Evolutionary conservation across 305 asterid genomes (phyloP), one percentile per base, ranked within the genome.

Genomic region (Fraxinus sp.): DNA sequence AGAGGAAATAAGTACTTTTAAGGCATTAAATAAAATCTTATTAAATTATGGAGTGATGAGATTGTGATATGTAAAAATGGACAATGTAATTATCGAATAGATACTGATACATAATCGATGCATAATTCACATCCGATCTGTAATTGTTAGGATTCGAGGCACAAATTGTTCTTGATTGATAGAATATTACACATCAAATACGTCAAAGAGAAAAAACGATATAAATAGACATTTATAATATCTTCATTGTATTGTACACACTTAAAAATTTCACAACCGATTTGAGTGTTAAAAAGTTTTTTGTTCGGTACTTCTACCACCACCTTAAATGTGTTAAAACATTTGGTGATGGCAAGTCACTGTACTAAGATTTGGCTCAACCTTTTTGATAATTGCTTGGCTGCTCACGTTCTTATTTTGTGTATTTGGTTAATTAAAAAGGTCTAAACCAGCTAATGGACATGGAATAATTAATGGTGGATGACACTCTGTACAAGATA

Each of bases 401-500:
- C 87, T 89, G 93, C 85, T 88, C 87, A 85, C 77, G 80, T 84
- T 64, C 64, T 76, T 14, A 77, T 68, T 46, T 46, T 13, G 68
- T 80, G 71, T 87, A 89, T 89, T 90, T 84, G 92, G 88, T 88
- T 80, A 64, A 84, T 55, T 66, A 30, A 64, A 86, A 22, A 72
- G 86, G 83, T 49, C 82, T 83, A 73, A 79, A 90, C 81, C 89
- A 88, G 88, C 89, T 86, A 86, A 85, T 78, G 59, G 46, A 4
- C 57, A 78, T 37, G 10, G 30, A 28, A 28, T 22, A 78, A 77
- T 66, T 49, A 28, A 84, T 81, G 71, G 76, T 41, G 71, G 71
- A 49, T 64, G 89, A 81, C 89, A 85, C 90, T 87, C 89, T 90
- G 90, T 80, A 79, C 79, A 82, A 87, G 94, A 91, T 89, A 89